Conservation (phyloP, 192 early-diverging fungal species). For the Linnemannia zychae region DNA sequence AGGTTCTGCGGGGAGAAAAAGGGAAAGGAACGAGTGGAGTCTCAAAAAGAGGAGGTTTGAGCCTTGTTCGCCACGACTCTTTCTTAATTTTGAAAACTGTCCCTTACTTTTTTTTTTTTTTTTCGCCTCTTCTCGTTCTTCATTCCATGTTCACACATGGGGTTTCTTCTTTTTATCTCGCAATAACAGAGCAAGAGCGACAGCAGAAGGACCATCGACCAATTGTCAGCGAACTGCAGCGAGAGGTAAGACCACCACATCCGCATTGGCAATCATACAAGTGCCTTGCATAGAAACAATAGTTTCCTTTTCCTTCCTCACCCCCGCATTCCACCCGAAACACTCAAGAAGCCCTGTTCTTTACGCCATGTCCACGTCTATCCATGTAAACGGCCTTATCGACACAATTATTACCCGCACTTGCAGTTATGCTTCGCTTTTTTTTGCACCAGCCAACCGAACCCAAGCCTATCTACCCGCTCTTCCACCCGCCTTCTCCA, state of each 20-base stretch:
- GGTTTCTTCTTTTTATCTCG: background rate
- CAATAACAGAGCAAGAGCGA: constrained; percentile 34
- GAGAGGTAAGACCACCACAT: constrained; percentile 35
- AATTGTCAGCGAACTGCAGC: constrained; percentile 50
- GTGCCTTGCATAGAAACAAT: background rate
- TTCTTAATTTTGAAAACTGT: constrained; percentile 1
- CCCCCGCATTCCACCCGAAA: background rate
- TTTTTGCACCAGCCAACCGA: no score
- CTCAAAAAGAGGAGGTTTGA: background rate
- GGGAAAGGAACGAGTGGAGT: constrained; percentile 5
- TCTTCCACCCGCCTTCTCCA: background rate
- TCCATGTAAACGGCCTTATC: background rate
- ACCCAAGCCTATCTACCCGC: no score
- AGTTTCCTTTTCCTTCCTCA: background rate
- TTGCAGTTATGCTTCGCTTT: no score
- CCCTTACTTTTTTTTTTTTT: background rate
- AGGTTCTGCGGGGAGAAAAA: no score
- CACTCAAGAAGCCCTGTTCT: background rate
- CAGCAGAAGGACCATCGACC: constrained; percentile 43
- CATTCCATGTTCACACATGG: no score
- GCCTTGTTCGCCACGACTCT: background rate
- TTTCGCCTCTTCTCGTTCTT: background rate
- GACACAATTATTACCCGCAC: background rate
- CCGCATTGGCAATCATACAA: no score
- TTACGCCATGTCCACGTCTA: background rate